phyloP scores from a whole-genome alignment of 2,329 filamentous ascomycete species.

The Sporothrix humicola region DNA sequence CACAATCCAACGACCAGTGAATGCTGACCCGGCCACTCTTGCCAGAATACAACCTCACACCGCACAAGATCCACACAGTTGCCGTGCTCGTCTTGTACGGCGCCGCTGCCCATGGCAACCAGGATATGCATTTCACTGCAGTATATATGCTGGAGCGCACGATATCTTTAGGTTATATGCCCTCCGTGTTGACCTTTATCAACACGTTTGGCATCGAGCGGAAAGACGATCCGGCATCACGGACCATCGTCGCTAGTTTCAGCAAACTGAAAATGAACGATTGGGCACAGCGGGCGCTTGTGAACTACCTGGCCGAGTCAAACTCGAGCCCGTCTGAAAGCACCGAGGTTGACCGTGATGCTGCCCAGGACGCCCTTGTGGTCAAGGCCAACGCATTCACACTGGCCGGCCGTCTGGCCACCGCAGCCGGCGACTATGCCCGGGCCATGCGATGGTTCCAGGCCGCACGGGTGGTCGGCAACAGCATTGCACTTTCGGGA shows the following conservation, averaged over 20 bases:
- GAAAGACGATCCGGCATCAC: too few relatives aligned
- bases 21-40: neutral
- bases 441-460: constrained; percentile 43
- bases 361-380: neutral
- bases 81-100: constrained; percentile 41
- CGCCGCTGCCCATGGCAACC: neutral
- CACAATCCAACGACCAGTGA: too few relatives aligned
- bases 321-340: neutral
- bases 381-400: constrained; percentile 47
- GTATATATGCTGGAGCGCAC: constrained; percentile 42
- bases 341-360: too few relatives aligned
- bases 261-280: too few relatives aligned
- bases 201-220: constrained; percentile 32
- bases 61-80: constrained; percentile 45
- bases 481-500: neutral
- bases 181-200: constrained; percentile 47
- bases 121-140: too few relatives aligned
- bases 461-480: constrained; percentile 30
- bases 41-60: constrained; percentile 40
- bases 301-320: constrained; percentile 36
- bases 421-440: constrained; percentile 36
- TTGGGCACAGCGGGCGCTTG: constrained; percentile 36
- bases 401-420: constrained; percentile 44
- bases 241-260: too few relatives aligned
- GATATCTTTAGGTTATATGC: constrained; percentile 44